phyloP scores from a whole-genome alignment of 2,329 filamentous ascomycete species.

The Herpotrichia juniperi region DNA sequence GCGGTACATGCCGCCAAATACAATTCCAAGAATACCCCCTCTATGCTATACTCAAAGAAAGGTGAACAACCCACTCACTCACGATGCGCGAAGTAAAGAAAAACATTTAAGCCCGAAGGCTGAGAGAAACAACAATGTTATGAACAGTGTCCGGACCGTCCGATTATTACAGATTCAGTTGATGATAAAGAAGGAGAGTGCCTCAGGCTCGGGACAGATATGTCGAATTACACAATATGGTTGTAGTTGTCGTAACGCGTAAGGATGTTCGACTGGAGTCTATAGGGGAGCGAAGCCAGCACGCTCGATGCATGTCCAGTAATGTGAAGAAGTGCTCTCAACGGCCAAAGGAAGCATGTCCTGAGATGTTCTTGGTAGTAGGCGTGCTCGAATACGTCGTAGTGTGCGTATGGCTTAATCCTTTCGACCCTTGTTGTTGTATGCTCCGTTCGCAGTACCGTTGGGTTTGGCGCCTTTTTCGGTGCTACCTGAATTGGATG shows the following conservation, averaged over 20 bases:
- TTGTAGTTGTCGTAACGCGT: constrained; percentile 5
- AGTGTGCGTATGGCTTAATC: constrained; percentile 24
- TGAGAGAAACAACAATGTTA: neutral
- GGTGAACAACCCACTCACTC: neutral
- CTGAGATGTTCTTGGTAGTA: too few relatives aligned
- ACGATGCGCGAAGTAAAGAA: neutral
- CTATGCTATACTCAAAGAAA: neutral
- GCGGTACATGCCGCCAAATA: neutral
- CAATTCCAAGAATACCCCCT: constrained; percentile 4
- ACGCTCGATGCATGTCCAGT: constrained; percentile 1
- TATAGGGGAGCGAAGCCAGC: constrained; percentile 1
- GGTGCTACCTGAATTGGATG: constrained; percentile 26
- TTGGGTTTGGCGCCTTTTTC: constrained; percentile 37
- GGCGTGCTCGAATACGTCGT: neutral
- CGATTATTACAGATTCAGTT: neutral
- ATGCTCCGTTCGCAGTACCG: constrained; percentile 32
- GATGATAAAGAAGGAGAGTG: neutral
- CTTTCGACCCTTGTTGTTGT: constrained; percentile 38
- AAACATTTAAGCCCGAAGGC: neutral
- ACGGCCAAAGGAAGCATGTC: neutral
- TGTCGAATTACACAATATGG: constrained; percentile 6
- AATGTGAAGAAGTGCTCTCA: neutral
- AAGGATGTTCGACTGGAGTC: neutral
- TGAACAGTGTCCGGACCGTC: neutral
- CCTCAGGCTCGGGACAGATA: neutral